Base-by-base conservation (phyloP, 768 basidiomycete genomes). In the Kwoniella sp. region DNA sequence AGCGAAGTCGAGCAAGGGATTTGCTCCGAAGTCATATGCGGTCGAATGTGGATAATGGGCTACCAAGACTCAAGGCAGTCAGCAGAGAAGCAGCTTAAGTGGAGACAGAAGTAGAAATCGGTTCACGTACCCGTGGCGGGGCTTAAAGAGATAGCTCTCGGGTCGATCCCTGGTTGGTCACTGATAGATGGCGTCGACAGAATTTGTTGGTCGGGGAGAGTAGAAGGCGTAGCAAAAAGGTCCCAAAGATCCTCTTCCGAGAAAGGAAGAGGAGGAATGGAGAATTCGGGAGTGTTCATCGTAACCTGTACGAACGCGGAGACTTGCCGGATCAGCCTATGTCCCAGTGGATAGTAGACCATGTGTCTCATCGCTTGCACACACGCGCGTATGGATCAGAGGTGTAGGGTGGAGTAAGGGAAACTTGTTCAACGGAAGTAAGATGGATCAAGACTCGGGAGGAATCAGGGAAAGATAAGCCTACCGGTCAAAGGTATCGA, bases 401-500 rank as follows among this genome's bases (percentile, higher is more conserved):
- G n/a, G n/a, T n/a, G 41, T 17, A 45, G 41, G 28, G 30, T 4
- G 34, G 29, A n/a, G 34, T 31, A 22, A n/a, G n/a, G 15, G 29
- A 22, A 23, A 31, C 17, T n/a, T n/a, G n/a, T n/a, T n/a, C 30
- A 17, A 55, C 20, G 29, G 54, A 25, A 55, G 54, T 22, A 55
- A 20, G 54, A 55, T n/a, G 54, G 30, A 55, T 29, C n/a, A 17
- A 8, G 17, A 55, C 11, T 34, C 15, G 29, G 34, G 34, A 29
- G 17, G 30, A 20, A 22, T 8, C 4, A 9, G n/a, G 15, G 11
- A 31, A 20, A 9, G 15, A 34, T 55, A 22, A 22, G 9, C 31
- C 34, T 55, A 55, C 54, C 54, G 31, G 34, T 55, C 34, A 45
- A 45, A 45, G 41, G 41, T 45, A 45, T 45, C 41, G 5, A 37